phyloP scores from a whole-genome alignment of 2,329 filamentous ascomycete species.

The Passalora sequoiae region DNA sequence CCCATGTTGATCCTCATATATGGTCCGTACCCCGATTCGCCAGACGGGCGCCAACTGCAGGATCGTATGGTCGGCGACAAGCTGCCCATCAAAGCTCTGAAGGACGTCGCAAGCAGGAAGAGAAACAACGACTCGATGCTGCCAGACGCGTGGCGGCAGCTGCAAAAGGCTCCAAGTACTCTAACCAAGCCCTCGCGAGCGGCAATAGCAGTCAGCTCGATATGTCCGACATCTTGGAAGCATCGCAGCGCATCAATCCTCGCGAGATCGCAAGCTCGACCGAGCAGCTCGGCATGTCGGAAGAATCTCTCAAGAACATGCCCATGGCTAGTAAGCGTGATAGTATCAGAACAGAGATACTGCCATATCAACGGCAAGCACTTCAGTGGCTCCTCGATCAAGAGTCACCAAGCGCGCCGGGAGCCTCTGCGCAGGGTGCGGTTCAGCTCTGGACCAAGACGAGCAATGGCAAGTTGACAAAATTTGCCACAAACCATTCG shows the following conservation, averaged over 20 bases:
- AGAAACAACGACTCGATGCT: constrained; percentile 25
- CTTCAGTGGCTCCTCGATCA: constrained; percentile 75
- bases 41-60: constrained; percentile 50
- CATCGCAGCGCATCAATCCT: constrained; percentile 63
- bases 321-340: constrained; percentile 65
- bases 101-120: constrained; percentile 27
- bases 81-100: constrained; percentile 49
- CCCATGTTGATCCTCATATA: constrained; percentile 65
- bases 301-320: constrained; percentile 65
- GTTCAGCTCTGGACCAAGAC: constrained; percentile 76
- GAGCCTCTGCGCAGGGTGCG: constrained; percentile 52
- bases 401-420: constrained; percentile 64
- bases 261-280: constrained; percentile 60
- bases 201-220: constrained; percentile 34
- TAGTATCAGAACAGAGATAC: constrained; percentile 59
- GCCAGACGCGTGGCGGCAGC: constrained; percentile 25
- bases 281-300: constrained; percentile 65
- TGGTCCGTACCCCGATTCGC: constrained; percentile 47
- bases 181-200: constrained; percentile 16
- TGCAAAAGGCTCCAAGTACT: constrained; percentile 13
- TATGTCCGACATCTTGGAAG: constrained; percentile 60
- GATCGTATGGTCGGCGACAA: constrained; percentile 58
- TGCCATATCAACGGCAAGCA: constrained; percentile 77
- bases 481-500: constrained; percentile 67
- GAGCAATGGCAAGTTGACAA: constrained; percentile 50